Base-by-base conservation (phyloP, 2,329 filamentous ascomycete genomes). In the Trichophyton equinum region DNA sequence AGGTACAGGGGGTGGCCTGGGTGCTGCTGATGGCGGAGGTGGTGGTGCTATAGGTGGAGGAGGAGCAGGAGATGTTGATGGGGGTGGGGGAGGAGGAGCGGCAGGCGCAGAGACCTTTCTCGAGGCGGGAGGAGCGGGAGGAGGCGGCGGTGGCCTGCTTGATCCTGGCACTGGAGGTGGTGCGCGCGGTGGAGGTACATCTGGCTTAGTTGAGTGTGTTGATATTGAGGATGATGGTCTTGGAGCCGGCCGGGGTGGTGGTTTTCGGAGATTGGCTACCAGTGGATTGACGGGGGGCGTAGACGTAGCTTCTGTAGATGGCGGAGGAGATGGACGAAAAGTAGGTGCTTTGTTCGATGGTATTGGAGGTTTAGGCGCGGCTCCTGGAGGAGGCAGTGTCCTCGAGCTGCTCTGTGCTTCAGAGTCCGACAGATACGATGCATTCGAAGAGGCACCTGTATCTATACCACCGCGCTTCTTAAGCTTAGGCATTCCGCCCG, bases 401-500 rank as follows among this genome's bases (percentile, higher is more conserved):
- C 78, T 77, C 60, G 69, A 75, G 33, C 78, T 76, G 11, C 82
- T 81, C 60, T 78, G 75, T 55, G 72, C 77, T 69, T 91, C 90
- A n/a, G 88, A 84, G 70, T 96, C 91, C 62, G 89, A 91, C 59
- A 87, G 76, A 70, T 92, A 92, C 63, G 89, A 85, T 36, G 89
- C 83, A 65, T 85, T 85, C 64, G 78, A 79, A 66, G 81, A 84
- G 65, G 87, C 87, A 72, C 85, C 88, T 1, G 88, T 92, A 73
- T 90, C 82, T 62, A 92, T 79, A 44, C 87, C 87, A 56, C 89
- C 91, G 61, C 90, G 88, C 77, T 95, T 96, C 73, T 89, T 88
- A 69, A 99, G 73, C 76, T 96, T 97, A 2, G 94, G 94, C 83
- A 97, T 97, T 42, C 92, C 94, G 40, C 90, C 91, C 0, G 89